Evolutionary conservation across 495 filamentous ascomycete species (phyloP).

Genomic region (Aspergillus heteromorphus): DNA sequence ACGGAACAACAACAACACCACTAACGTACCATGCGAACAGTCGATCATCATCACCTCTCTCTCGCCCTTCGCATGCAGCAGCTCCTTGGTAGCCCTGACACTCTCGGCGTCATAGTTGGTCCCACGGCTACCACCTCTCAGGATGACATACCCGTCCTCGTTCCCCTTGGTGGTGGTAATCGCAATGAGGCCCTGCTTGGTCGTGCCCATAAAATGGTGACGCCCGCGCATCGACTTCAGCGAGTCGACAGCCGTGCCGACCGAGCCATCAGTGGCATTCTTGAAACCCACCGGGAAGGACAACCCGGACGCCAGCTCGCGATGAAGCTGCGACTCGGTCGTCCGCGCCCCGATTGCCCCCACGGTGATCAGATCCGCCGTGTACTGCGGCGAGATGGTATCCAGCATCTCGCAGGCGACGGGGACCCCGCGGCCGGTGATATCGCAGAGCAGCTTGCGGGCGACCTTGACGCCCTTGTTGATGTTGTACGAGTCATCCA

Average conservation of each 20-base stretch:
- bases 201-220: slow-evolving; percentile 91
- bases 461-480: slow-evolving; percentile 85
- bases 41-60: slow-evolving; percentile 84
- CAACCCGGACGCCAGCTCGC: slow-evolving; percentile 83
- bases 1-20: background rate
- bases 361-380: slow-evolving; percentile 81
- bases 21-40: slow-evolving; percentile 63
- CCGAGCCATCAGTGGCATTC: slow-evolving; percentile 82
- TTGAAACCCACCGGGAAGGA: slow-evolving; percentile 94
- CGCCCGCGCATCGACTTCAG: slow-evolving; percentile 62
- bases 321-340: slow-evolving; percentile 82
- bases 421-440: slow-evolving; percentile 73
- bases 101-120: slow-evolving; percentile 79
- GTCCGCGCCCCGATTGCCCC: slow-evolving; percentile 87
- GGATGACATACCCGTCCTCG: slow-evolving; percentile 84
- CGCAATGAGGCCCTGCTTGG: slow-evolving; percentile 82
- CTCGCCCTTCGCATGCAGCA: slow-evolving; percentile 68
- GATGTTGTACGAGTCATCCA: slow-evolving; percentile 87
- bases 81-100: slow-evolving; percentile 66
- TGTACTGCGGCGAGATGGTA: slow-evolving; percentile 82
- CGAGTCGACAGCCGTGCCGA: slow-evolving; percentile 81
- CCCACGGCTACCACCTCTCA: slow-evolving; percentile 74
- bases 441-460: slow-evolving; percentile 71
- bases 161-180: slow-evolving; percentile 82
- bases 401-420: slow-evolving; percentile 91